phyloP scores from a whole-genome alignment of 257 asterid species.

The Paraleonurus japonicus region DNA sequence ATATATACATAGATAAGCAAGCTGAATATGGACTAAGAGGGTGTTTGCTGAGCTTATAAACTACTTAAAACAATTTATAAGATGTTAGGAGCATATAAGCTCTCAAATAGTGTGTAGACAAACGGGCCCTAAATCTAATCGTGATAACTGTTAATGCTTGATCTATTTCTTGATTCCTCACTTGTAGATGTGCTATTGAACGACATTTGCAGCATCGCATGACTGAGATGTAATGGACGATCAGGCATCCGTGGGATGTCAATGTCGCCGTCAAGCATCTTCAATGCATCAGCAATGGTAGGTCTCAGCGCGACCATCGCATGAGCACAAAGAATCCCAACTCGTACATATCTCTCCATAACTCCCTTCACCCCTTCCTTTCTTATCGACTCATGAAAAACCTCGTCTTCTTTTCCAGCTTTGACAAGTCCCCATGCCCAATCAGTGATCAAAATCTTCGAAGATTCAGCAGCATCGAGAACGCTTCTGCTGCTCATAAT shows the following conservation, averaged over 20 bases:
- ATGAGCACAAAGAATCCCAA: constrained; percentile 63
- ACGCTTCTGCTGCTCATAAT: constrained; percentile 57
- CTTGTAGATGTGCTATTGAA: constrained; percentile 18
- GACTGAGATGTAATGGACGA: constrained; percentile 48
- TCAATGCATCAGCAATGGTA: constrained; percentile 54
- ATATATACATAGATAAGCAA: background rate
- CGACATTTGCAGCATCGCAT: constrained; percentile 26
- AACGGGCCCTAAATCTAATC: background rate
- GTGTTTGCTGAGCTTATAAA: background rate
- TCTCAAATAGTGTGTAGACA: background rate
- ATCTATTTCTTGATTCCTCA: constrained; percentile 4
- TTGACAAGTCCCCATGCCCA: constrained; percentile 56
- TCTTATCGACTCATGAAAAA: constrained; percentile 39
- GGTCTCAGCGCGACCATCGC: constrained; percentile 67
- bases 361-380: constrained; percentile 51
- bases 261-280: constrained; percentile 69
- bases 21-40: background rate
- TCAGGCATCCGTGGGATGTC: constrained; percentile 55
- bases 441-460: constrained; percentile 46
- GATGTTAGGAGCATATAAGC: background rate
- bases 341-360: constrained; percentile 53
- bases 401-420: constrained; percentile 34
- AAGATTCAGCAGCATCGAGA: constrained; percentile 39
- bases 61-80: background rate
- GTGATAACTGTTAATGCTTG: constrained; percentile 12